These are phyloP conservation scores for Rehmannia glutinosa DNA, from an alignment of 257 asterid species.

Conservation along the genomic window DNA sequence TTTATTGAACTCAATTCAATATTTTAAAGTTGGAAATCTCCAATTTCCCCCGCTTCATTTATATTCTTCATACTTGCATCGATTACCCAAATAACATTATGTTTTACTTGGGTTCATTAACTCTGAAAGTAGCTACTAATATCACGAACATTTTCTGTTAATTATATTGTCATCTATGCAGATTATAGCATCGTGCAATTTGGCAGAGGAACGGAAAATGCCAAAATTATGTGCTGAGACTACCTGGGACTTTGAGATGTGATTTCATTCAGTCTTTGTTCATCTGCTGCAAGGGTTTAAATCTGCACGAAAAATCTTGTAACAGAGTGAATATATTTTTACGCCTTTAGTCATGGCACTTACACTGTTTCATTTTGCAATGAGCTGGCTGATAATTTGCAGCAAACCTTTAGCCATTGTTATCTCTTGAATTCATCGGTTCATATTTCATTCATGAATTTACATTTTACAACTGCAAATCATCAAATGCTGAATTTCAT, in stretches of 20 bases:
- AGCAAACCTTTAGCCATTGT: constrained; percentile 19
- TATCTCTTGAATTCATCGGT: neutral
- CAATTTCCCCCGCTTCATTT: neutral
- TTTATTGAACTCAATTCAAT: neutral
- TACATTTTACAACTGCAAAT: neutral
- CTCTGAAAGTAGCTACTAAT: neutral
- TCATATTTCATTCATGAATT: constrained; percentile 1
- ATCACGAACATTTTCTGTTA: constrained; percentile 1
- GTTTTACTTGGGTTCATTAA: neutral
- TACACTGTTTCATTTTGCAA: constrained; percentile 6
- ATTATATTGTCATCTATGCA: constrained; percentile 27
- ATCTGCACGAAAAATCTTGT: constrained; percentile 6
- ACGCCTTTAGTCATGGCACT: neutral
- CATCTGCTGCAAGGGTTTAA: constrained; percentile 16
- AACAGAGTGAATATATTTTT: neutral
- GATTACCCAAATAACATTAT: neutral
- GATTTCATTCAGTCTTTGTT: constrained; percentile 20
- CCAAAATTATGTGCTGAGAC: constrained; percentile 82
- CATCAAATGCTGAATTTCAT: no score
- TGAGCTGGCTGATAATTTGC: constrained; percentile 21
- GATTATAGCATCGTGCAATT: constrained; percentile 64
- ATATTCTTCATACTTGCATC: neutral
- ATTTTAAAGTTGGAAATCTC: neutral
- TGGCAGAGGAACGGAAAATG: constrained; percentile 60
- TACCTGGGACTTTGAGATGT: constrained; percentile 75